Evolutionary conservation across 257 asterid genomes (phyloP), one percentile per base, ranked within the genome.

Genomic region (Solanum ossicruentum): DNA sequence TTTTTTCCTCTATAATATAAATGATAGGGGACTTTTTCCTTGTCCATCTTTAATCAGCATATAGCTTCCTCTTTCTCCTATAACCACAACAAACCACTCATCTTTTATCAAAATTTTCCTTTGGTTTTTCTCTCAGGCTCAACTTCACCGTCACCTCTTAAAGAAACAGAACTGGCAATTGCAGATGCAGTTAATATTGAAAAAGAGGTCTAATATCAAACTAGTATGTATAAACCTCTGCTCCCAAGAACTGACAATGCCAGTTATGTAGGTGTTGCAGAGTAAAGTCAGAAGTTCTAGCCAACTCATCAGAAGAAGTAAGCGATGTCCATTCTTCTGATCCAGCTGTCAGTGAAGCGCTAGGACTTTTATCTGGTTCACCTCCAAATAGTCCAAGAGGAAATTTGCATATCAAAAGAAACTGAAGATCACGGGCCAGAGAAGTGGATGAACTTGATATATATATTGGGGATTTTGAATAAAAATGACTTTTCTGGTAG

Each of bases 181-280:
- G 98, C 98, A 52, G 98, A 97, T 88, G 99, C 99, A 8, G 87
- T 93, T 57, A 97, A 94, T 89, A 94, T 97, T 73, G 99, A 97
- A 89, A 95, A 91, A 88, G 92, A 92, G 90, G 91, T 97, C 98
- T 87, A 95, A 92, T 87, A 94, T 97, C 94, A 97, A 95, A 90
- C 92, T 94, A 70, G 98, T 97, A 47, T 97, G 94, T 84, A 67
- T 93, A 83, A 97, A 97, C 84, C 88, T 97, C 84, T 97, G 99
- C 88, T 93, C 98, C 0, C 99, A 94, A 88, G 98, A 93, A 93
- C 88, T 94, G 93, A 91, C 39, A 86, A 82, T 71, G 28, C 83
- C 20, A 87, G 66, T 61, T 63, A 80, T 36, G 84, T 81, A 75
- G 86, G 89, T 86, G 85, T 87, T 84, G 86, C 89, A 86, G 97